Evolutionary conservation across 805 yeast genomes (phyloP), one percentile per base, ranked within the genome.

Genomic region (Blastobotrys terrestris): DNA sequence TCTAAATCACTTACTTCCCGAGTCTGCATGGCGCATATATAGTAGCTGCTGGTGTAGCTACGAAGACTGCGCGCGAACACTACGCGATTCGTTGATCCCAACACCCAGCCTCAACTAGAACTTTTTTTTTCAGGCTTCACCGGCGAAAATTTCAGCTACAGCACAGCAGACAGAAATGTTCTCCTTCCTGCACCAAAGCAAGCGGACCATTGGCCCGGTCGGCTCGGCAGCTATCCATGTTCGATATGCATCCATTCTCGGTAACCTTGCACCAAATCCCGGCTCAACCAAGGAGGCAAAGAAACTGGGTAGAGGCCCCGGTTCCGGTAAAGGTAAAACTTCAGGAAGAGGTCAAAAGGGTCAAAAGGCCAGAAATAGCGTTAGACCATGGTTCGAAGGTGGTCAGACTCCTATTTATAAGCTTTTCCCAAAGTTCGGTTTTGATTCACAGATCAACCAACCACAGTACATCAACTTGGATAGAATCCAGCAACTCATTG

Each of bases 301-400:
- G 65, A 78, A 97, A 69, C 76, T 92, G 11, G 99, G 99, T 71
- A 83, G 99, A 74, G 98, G 98, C 73, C 96, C 96, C 20, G 90
- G 95, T 43, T 85, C 95, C 39, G 72, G 71, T 20, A 76, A 79
- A 59, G 99, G 99, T 74, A 91, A 92, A 71, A 94, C 98, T 2
- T 82, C 97, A 4, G 96, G 96, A 48, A 79, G 98, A 69, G 99
- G 99, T 76, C 96, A 88, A 65, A 94, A 94, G 73, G 99, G 99
- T 81, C 98, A 92, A 69, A 92, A 92, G 73, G 97, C 98, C 8
- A 81, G 98, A 72, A 87, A 92, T 40, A 80, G 84, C 43, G 92
- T 92, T 31, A 92, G 90, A 53, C 80, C 85, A 54, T 88, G 95
- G 92, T 89, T 92, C 67, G 99, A 94, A 75, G 99, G 99, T 81